Base-by-base conservation (phyloP, 1,284 basidiomycete species). In the Ganoderma lingzhi region DNA sequence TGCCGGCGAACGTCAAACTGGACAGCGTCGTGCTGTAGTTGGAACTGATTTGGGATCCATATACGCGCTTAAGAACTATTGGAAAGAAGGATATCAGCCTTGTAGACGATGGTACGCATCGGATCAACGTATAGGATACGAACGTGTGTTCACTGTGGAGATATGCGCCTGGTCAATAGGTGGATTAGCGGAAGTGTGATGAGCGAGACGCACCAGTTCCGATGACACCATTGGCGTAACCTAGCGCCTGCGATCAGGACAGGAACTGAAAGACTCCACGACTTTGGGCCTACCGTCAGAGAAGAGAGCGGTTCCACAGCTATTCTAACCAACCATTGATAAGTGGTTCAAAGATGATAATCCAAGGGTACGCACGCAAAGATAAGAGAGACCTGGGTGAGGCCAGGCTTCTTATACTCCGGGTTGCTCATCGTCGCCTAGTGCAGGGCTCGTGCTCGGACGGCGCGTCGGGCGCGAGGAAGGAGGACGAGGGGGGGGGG, bases 241-340 rank as follows among this genome's bases (percentile, higher is more conserved):
- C 92, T 93, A 73, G 23, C 14, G 6, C 15, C 28, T 10, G 30
- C 32, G 6, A 37, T 71, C 58, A 67, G 63, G 58, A 23, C n/a
- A 55, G 6, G 28, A 60, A 8, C 35, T 30, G 8, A 6, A 28
- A 23, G 66, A 19, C 61, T 6, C 45, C 37, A 65, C 63, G n/a
- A 10, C 2, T 12, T 17, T 42, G 41, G 14, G 55, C 72, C 70
- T 82, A 91, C 93, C 94, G 80, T 96, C 95, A 45, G 93, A 94
- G 83, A 96, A 95, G 65, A 96, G 84, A 56, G 94, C 94, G 5
- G 94, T 95, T 74, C 95, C 94, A 77, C 92, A 93, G 19, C 92
- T 93, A 72, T 4, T 56, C 41, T 8, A 48, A 42, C 19, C 3
- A 39, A 14, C n/a, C 6, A 8, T 12, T 68, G 44, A 65, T 44